Conservation (phyloP, 2,329 filamentous ascomycete genomes). For the Ophiosphaerella narmari region DNA sequence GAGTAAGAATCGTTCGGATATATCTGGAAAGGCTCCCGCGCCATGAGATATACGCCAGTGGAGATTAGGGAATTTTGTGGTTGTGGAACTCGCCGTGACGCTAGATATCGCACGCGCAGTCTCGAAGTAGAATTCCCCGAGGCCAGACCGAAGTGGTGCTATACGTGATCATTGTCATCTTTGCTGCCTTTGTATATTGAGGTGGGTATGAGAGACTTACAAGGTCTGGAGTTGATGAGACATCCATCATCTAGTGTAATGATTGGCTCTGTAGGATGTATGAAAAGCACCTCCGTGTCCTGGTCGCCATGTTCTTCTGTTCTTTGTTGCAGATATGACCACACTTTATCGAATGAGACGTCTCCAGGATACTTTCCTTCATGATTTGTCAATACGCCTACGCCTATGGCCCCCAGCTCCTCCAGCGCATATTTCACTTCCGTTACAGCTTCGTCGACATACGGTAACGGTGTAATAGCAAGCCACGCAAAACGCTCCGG, state of each 20-base stretch:
- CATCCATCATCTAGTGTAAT: conserved; percentile 32
- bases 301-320: conserved; percentile 1
- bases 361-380: conserved; percentile 42
- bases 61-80: conserved; percentile 34
- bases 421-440: conserved; percentile 39
- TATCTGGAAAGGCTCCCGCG: conserved; percentile 44
- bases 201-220: conserved; percentile 21
- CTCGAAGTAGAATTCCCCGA: conserved; percentile 47
- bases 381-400: conserved; percentile 42
- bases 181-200: background rate
- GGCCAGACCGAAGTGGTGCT: conserved; percentile 42
- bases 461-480: conserved; percentile 35
- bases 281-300: conserved; percentile 37
- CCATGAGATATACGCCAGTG: conserved; percentile 44
- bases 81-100: conserved; percentile 35
- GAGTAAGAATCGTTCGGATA: conserved; percentile 41
- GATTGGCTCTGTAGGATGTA: conserved; percentile 44
- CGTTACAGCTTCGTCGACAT: conserved; percentile 32
- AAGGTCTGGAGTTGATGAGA: conserved; percentile 34
- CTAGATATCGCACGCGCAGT: conserved; percentile 42
- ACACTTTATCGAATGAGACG: conserved; percentile 28
- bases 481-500: conserved; percentile 37
- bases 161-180: background rate
- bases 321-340: conserved; percentile 31
- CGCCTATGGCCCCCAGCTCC: conserved; percentile 35